Percentiles rank a stretch among this genome's conserved stretches.
Evolutionary conservation across 371 early-diverging fungal species (phyloP).

Genomic region (Fennellomyces sp.): DNA sequence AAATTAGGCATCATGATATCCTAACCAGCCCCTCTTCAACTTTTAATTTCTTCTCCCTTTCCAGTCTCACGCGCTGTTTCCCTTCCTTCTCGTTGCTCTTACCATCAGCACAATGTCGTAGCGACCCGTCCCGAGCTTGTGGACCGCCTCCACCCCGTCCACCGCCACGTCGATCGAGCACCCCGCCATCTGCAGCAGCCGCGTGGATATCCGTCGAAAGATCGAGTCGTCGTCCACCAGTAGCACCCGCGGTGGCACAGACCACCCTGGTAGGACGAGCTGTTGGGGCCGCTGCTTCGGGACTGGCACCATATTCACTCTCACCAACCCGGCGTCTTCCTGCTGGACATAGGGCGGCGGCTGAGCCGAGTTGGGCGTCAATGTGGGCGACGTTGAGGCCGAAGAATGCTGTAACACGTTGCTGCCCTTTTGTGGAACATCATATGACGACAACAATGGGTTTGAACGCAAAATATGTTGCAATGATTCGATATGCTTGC

Average conservation of each 20-base stretch:
- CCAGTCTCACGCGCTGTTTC: not conserved
- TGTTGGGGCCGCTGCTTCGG: not conserved
- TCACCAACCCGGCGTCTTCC: not conserved
- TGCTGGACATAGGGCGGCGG: too few relatives aligned
- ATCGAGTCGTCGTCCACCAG: conserved; percentile 79
- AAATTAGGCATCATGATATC: conserved; percentile 78
- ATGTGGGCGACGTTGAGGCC: not conserved
- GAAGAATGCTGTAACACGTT: not conserved
- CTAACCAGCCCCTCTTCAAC: conserved; percentile 30
- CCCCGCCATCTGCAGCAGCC: conserved; percentile 69
- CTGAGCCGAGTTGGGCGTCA: too few relatives aligned
- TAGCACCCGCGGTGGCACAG: conserved; percentile 69
- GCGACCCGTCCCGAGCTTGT: conserved; percentile 42
- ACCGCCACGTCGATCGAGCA: conserved; percentile 75
- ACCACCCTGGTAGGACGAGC: conserved; percentile 45
- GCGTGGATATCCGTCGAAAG: conserved; percentile 63
- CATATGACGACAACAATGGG: conserved; percentile 5
- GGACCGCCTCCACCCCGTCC: conserved; percentile 73
- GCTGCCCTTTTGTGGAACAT: not conserved
- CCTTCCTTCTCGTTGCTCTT: conserved; percentile 1
- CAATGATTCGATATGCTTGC: conserved; percentile 8
- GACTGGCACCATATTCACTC: too few relatives aligned
- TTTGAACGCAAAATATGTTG: conserved; percentile 11
- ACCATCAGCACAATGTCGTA: conserved; percentile 83
- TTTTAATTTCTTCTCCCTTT: not conserved